A percentile compares a stretch with the other conserved stretches of the same genome.
Conservation (phyloP, 2,329 filamentous ascomycete genomes). For the Hypoxylon rubiginosum region DNA sequence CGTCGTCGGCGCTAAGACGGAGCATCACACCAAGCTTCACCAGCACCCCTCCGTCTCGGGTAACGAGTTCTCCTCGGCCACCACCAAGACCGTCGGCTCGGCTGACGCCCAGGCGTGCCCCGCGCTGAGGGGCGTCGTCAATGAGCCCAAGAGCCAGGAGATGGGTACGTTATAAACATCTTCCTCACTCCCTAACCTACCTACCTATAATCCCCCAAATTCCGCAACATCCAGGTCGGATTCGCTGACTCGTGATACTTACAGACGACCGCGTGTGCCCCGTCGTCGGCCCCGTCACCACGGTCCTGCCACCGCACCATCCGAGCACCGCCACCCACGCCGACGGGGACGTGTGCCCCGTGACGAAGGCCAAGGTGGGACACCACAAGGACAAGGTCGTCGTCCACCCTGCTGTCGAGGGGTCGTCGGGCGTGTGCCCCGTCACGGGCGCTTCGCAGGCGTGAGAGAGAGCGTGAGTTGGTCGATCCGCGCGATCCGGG, state of each 20-base stretch:
- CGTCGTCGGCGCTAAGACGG: slow-evolving; percentile 58
- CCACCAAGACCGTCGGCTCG: slow-evolving; percentile 42
- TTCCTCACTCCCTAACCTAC: too few species aligned
- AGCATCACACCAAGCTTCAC: slow-evolving; percentile 57
- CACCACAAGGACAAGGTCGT: slow-evolving; percentile 59
- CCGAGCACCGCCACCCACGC: slow-evolving; percentile 51
- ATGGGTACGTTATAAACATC: slow-evolving; percentile 49
- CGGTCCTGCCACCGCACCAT: slow-evolving; percentile 58
- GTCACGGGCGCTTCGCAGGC: slow-evolving; percentile 53
- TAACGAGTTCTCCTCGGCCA: slow-evolving; percentile 46
- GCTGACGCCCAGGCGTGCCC: slow-evolving; percentile 57
- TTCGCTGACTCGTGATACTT: slow-evolving; percentile 6
- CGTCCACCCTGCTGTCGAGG: slow-evolving; percentile 53
- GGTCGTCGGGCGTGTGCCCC: slow-evolving; percentile 55
- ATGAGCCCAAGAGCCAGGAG: slow-evolving; percentile 55
- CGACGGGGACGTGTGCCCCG: slow-evolving; percentile 55
- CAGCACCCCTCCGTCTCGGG: slow-evolving; percentile 56
- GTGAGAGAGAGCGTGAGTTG: not conserved
- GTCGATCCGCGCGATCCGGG: not conserved
- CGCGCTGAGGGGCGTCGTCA: slow-evolving; percentile 52
- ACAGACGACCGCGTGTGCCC: slow-evolving; percentile 59
- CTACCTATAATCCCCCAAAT: not conserved
- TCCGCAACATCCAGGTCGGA: not conserved
- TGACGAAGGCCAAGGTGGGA: slow-evolving; percentile 59
- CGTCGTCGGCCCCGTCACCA: slow-evolving; percentile 59